Evolutionary conservation across 495 filamentous ascomycete species (phyloP).

Genomic region (Penicillium riverlandense): DNA sequence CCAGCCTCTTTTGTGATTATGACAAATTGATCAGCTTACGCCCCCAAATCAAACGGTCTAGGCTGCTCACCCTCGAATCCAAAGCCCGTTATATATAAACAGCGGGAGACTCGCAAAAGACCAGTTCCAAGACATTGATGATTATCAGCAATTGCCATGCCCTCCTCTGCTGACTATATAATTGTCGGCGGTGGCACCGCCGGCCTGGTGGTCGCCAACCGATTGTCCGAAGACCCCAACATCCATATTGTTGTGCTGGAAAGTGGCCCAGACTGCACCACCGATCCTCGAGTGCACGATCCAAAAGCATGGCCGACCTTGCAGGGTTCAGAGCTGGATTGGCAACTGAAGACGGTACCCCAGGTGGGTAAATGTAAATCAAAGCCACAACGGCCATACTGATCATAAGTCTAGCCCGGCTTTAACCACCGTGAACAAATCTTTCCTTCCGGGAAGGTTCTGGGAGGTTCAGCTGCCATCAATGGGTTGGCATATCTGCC

Average conservation of each 20-base stretch:
- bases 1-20: too few species aligned
- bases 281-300: slow-evolving; percentile 33
- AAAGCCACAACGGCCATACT: too few species aligned
- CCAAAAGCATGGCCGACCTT: slow-evolving; percentile 32
- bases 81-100: too few species aligned
- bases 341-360: slow-evolving; percentile 42
- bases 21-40: too few species aligned
- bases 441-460: slow-evolving; percentile 18
- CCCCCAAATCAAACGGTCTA: too few species aligned
- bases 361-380: slow-evolving; percentile 27
- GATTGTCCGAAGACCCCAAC: slow-evolving; percentile 38
- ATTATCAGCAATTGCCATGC: neutral
- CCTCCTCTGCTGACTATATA: slow-evolving; percentile 19
- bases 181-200: slow-evolving; percentile 40
- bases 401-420: slow-evolving; percentile 7
- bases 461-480: slow-evolving; percentile 28
- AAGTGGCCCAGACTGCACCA: slow-evolving; percentile 37
- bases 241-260: slow-evolving; percentile 45
- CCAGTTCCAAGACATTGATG: too few species aligned
- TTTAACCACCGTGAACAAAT: slow-evolving; percentile 14
- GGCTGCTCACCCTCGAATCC: too few species aligned
- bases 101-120: too few species aligned
- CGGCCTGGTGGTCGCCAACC: slow-evolving; percentile 40
- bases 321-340: slow-evolving; percentile 43
- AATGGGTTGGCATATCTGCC: slow-evolving; percentile 19